Base-by-base conservation (phyloP, 768 basidiomycete genomes). In the Naganishia friedmannii region DNA sequence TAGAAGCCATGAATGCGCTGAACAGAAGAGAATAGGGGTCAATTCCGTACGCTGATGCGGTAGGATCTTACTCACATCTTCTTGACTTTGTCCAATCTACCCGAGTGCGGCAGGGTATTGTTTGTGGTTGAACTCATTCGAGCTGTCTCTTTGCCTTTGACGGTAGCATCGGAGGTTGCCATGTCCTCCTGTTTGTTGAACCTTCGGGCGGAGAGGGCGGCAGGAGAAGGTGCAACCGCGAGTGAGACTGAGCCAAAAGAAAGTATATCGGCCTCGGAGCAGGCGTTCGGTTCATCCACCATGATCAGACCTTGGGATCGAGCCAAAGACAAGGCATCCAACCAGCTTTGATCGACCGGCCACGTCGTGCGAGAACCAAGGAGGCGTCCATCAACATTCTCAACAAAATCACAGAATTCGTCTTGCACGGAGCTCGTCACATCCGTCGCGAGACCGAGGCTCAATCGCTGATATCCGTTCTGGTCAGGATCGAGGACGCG, bases 401-500 rank as follows among this genome's bases (percentile, higher is more conserved):
- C 48, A 23, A 51, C n/a, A 12, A 51, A 51, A n/a, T 51, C 48
- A 51, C 48, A 51, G n/a, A 51, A 51, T 3, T 31, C 23, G 60
- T 63, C 60, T 7, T 1, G 21, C 7, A 17, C 6, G 42, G 21
- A 9, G 15, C 23, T 7, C 42, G 23, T 19, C n/a, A 23, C 34
- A 45, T 63, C 42, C 17, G 39, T 28, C 3, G 7, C 37, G 6
- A 29, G 12, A 1, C 28, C 42, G 23, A 29, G n/a, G 29, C 26
- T 63, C 26, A 63, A 37, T 63, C 60, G 60, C 42, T 63, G 37
- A 42, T 63, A 63, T 63, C 60, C 60, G 60, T 63, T 42, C 60
- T 31, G 26, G 39, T 63, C 60, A 63, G 29, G 19, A 46, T 63
- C 60, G 42, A 63, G 37, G 60, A 63, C 23, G 60, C 60, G 60